Conservation (phyloP, 495 filamentous ascomycete species). For the Aspergillus mulundensis region DNA sequence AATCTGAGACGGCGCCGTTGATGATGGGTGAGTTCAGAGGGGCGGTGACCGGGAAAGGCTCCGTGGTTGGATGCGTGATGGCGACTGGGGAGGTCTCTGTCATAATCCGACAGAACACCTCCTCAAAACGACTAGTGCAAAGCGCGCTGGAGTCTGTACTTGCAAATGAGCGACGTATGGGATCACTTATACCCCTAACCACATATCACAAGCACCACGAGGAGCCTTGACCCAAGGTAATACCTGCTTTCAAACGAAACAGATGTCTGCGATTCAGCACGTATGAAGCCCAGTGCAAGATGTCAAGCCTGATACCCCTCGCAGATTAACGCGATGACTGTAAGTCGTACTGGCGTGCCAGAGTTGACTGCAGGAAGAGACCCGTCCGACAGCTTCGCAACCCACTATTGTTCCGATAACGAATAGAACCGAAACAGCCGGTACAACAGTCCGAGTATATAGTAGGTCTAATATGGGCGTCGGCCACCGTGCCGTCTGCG, state of each 20-base stretch:
- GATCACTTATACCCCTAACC: slow-evolving; percentile 29
- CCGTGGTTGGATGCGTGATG: slow-evolving; percentile 58
- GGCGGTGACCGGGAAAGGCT: slow-evolving; percentile 61
- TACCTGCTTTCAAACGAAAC: background rate
- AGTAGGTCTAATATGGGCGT: slow-evolving; percentile 14
- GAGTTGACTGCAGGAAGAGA: background rate
- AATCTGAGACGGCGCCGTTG: slow-evolving; percentile 55
- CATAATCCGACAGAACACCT: slow-evolving; percentile 80
- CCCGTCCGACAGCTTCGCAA: background rate
- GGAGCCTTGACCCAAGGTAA: slow-evolving; percentile 1
- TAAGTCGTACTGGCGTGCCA: background rate
- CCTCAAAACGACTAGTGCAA: slow-evolving; percentile 43
- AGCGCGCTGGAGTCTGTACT: slow-evolving; percentile 18
- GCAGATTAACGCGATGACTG: background rate
- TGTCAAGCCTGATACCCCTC: background rate
- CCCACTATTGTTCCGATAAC: background rate
- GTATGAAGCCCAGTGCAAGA: background rate
- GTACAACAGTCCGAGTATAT: slow-evolving; percentile 4
- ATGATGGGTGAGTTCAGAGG: slow-evolving; percentile 47
- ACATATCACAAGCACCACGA: slow-evolving; percentile 29
- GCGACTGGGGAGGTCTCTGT: slow-evolving; percentile 70
- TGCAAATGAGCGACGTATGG: slow-evolving; percentile 9
- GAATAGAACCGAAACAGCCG: background rate
- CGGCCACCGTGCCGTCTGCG: slow-evolving; percentile 22
- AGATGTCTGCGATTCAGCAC: background rate